Base-by-base conservation (phyloP, 139 green algal genomes). In the Chlamydomonas eustigma region DNA sequence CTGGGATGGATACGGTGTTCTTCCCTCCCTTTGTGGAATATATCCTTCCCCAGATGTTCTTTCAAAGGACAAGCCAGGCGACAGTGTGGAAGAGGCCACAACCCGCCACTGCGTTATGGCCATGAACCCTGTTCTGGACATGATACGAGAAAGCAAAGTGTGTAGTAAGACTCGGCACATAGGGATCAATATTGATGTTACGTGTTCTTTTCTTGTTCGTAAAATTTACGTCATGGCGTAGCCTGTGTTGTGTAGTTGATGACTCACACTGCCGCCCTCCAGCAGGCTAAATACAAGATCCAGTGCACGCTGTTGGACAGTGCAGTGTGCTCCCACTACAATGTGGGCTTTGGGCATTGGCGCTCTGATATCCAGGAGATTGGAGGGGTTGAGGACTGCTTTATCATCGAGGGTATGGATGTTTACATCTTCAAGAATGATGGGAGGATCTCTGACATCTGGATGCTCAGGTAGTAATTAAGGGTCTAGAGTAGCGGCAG, bases 301-400 rank as follows among this genome's bases (percentile, higher is more conserved):
- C 12, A 58, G 12, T 58, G 44, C 18, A 58, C 44, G 44, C 58
- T 70, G 58, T 37, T 70, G 25, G 58, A 70, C 58, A 37, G 25
- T 70, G 58, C 58, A 32, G 58, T 70, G 8, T 70, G 58, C 58
- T 24, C 58, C 25, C 18, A 32, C 6, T 28, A 70, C 58, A 70
- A 70, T 28, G 58, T 70, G 8, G 58, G 58, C 58, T 70, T 70
- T 70, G 58, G 25, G 8, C 58, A 70, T 28, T 70, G 58, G 58
- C 58, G 58, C 58, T 58, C 44, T 18, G 18, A 28, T 18, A 58
- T 58, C 44, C 12, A 58, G 12, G 18, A 58, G 44, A 18, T 12
- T 18, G 18, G 12, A 18, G 44, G 44, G 12, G 44, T 28, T 18
- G 44, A 18, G 18, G 18, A 58, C 12, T 18, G 12, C 12, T 58